Conservation (phyloP, 768 basidiomycete genomes). For the Leccinum barrowsii region DNA sequence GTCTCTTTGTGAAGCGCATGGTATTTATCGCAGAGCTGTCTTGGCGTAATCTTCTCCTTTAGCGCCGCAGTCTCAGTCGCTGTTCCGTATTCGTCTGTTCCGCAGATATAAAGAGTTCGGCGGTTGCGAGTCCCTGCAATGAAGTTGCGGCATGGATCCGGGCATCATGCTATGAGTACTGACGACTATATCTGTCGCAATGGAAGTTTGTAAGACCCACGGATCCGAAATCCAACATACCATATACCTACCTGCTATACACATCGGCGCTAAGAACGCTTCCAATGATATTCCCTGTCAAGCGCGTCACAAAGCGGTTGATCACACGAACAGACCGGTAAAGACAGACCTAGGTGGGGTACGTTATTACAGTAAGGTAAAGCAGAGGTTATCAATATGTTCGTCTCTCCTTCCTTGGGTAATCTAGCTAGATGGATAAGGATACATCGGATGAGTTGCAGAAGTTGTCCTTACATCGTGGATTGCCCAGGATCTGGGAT, state of each 20-base stretch:
- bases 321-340: conserved; percentile 6
- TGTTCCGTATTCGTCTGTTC: conserved; percentile 99
- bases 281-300: conserved; percentile 82
- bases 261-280: conserved; percentile 97
- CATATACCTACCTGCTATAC: conserved; percentile 75
- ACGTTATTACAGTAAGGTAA: conserved; percentile 97
- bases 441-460: not conserved
- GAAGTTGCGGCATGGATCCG: not conserved
- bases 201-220: conserved; percentile 1
- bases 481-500: conserved; percentile 51
- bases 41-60: conserved; percentile 79
- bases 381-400: conserved; percentile 91
- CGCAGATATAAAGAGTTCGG: conserved; percentile 91
- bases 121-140: conserved; percentile 66
- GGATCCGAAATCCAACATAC: not conserved
- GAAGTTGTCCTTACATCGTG: conserved; percentile 38
- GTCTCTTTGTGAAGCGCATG: conserved; percentile 84
- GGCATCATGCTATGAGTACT: conserved; percentile 19
- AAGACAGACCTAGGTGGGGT: conserved; percentile 78
- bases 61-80: conserved; percentile 97
- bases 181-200: conserved; percentile 56
- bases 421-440: conserved; percentile 36
- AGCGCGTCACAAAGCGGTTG: conserved; percentile 1
- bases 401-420: conserved; percentile 83
- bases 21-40: conserved; percentile 88